phyloP scores from a whole-genome alignment of 2,329 filamentous ascomycete genomes.

The Capronia coronata region DNA sequence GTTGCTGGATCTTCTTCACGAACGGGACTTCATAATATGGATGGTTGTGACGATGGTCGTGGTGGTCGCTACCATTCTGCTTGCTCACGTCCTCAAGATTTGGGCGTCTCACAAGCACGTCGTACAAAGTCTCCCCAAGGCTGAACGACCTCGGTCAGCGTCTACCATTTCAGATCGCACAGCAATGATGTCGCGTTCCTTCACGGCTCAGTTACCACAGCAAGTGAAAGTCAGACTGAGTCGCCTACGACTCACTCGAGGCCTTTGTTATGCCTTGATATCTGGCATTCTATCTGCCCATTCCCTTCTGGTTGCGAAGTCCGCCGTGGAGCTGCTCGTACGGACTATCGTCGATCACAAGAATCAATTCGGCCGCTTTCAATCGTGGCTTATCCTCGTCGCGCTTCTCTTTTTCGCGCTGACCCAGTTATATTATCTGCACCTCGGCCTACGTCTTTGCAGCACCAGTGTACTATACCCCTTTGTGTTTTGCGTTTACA shows the following conservation, averaged over 20 bases:
- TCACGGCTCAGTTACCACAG: conserved; percentile 36
- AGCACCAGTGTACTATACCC: conserved; percentile 95
- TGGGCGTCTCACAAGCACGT: conserved; percentile 28
- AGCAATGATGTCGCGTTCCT: conserved; percentile 33
- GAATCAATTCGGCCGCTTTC: conserved; percentile 93
- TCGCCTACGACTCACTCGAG: conserved; percentile 67
- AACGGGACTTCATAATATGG: conserved; percentile 76
- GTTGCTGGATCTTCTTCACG: conserved; percentile 66
- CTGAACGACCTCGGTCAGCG: conserved; percentile 23
- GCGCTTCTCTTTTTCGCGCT: conserved; percentile 75
- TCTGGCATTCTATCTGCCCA: conserved; percentile 93
- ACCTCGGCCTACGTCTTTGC: conserved; percentile 85
- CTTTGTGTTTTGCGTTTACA: conserved; percentile 97
- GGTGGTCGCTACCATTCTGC: conserved; percentile 60
- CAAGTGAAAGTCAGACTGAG: conserved; percentile 43
- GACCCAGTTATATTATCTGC: conserved; percentile 89
- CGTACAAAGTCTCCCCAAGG: conserved; percentile 21
- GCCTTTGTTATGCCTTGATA: conserved; percentile 81
- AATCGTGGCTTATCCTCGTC: conserved; percentile 86
- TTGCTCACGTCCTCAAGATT: conserved; percentile 44
- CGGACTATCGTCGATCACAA: conserved; percentile 69
- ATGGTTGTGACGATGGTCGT: conserved; percentile 73
- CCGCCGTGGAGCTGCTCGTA: conserved; percentile 88
- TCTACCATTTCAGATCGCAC: conserved; percentile 24
- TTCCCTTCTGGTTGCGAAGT: conserved; percentile 87